Evolutionary conservation across 495 filamentous ascomycete genomes (phyloP), one percentile per base, ranked within the genome.

Genomic region (Tuber indicum): DNA sequence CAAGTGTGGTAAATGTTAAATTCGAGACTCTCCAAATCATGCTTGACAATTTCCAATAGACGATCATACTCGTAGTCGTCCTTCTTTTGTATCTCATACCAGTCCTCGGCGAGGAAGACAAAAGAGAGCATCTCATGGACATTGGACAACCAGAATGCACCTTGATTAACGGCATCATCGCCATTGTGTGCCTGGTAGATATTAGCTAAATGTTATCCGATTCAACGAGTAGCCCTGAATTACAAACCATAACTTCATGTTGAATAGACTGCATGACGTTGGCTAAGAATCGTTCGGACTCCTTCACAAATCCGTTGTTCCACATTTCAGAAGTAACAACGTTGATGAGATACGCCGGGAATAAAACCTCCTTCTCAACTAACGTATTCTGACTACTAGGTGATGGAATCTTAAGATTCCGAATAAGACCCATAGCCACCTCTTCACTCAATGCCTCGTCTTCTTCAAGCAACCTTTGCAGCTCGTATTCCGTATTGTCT

Each of bases 1-100:
- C 96, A 99, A 17, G 96, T 99, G 85, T 99, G 96, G 85, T 99
- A 99, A 84, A 99, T 98, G 87, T 99, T 99, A 89, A 99, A 99
- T 85, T 99, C 96, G 70, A 99, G 87, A 85, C 93, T 97, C 86
- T 99, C 96, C 72, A 99, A 87, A 81, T 99, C 96, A 82, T 98
- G 96, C 88, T 99, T 99, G 78, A 98, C 96, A 83, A 99, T 98
- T 84, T 99, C 96, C 82, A 99, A 86, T 46, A 99, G 88, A 78
- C 96, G 92, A 86, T 99, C 96, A 81, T 99, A 99, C 86, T 98
- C 96, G 85, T 95, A 97, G 82, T 99, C 97, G 84, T 98, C 96
- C 71, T 94, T 96, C 88, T 99, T 99, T 84, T 99, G 96, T 43
- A 94, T 92, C 87, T 98, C 96, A 80, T 99, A 99, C 96, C 96